Evolutionary conservation across 441 rosid species (phyloP), one percentile per base, ranked within the genome.

Genomic region (Gossypium lobatum): DNA sequence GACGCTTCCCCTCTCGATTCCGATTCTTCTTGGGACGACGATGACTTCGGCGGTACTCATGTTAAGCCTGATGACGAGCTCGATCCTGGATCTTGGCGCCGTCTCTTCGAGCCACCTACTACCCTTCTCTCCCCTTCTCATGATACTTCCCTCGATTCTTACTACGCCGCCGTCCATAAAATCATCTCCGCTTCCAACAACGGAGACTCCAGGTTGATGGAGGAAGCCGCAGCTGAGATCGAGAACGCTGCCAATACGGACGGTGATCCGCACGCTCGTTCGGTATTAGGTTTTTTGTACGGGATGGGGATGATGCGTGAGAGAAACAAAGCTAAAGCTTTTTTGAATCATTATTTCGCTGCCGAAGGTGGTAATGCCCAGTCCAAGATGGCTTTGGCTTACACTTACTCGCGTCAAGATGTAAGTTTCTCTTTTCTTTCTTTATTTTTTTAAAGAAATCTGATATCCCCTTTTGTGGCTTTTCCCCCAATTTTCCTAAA

Each of bases 71-170:
- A 90, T 31, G 89, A 91, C 54, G 89, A 90, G 79, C 95, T 93
- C 67, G 97, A 92, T 64, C 97, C 96, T 9, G 97, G 98, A n/a
- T 92, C 98, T 1, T 93, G 98, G 98, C 90, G 95, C 70, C 90
- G 90, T 25, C 83, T 92, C 72, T 88, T 94, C 72, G 98, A 90
- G 81, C 91, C 97, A 37, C 86, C 88, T 72, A 77, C 84, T 81
- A 10, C 28, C 60, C 6, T 59, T 70, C 78, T 81, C 63, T 72
- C 85, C 3, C n/a, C 16, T 25, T n/a, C 71, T 42, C 72, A 66
- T 10, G 68, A 71, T n/a, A 70, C 68, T 69, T 54, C 79, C 52
- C 71, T 80, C 50, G 79, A 79, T 3, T 83, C 84, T 46, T 91
- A 93, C 80, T 83, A 83, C 80, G 78, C 86, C 34, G 84, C 79